Conservation (phyloP, 2,329 filamentous ascomycete genomes). For the Colletotrichum ledebouriae region DNA sequence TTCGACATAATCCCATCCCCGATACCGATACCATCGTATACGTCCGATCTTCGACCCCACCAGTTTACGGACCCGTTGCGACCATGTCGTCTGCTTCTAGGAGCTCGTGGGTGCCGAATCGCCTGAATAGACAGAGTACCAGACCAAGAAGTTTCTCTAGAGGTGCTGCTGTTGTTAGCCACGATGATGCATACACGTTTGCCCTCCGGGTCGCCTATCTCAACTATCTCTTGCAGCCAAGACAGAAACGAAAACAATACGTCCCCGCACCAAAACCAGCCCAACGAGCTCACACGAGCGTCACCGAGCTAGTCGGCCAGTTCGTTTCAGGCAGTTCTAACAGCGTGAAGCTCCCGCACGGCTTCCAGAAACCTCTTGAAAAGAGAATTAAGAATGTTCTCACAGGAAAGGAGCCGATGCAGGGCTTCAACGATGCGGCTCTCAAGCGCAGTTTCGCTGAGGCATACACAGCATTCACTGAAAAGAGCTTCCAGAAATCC, state of each 20-base stretch:
- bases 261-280: slow-evolving; percentile 75
- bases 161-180: slow-evolving; percentile 60
- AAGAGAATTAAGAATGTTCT: slow-evolving; percentile 87
- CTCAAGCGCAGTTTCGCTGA: slow-evolving; percentile 95
- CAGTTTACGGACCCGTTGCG: slow-evolving; percentile 28
- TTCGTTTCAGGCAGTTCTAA: slow-evolving; percentile 70
- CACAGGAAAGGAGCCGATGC: slow-evolving; percentile 83
- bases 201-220: slow-evolving; percentile 93
- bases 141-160: slow-evolving; percentile 61
- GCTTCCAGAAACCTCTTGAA: slow-evolving; percentile 65
- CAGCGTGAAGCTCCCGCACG: slow-evolving; percentile 69
- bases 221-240: slow-evolving; percentile 91
- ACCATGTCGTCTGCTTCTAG: slow-evolving; percentile 67
- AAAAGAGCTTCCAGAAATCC: slow-evolving; percentile 86
- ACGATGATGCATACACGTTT: slow-evolving; percentile 91
- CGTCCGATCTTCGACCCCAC: slow-evolving; percentile 34
- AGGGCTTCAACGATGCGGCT: slow-evolving; percentile 89
- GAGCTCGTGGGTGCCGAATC: slow-evolving; percentile 60
- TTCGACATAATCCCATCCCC: slow-evolving; percentile 32
- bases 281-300: slow-evolving; percentile 75
- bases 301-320: slow-evolving; percentile 90
- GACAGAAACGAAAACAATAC: slow-evolving; percentile 90
- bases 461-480: slow-evolving; percentile 93
- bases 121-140: slow-evolving; percentile 57
- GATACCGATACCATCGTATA: slow-evolving; percentile 25